phyloP scores from a whole-genome alignment of 345 rosid genomes.

The Physaria fendleri region DNA sequence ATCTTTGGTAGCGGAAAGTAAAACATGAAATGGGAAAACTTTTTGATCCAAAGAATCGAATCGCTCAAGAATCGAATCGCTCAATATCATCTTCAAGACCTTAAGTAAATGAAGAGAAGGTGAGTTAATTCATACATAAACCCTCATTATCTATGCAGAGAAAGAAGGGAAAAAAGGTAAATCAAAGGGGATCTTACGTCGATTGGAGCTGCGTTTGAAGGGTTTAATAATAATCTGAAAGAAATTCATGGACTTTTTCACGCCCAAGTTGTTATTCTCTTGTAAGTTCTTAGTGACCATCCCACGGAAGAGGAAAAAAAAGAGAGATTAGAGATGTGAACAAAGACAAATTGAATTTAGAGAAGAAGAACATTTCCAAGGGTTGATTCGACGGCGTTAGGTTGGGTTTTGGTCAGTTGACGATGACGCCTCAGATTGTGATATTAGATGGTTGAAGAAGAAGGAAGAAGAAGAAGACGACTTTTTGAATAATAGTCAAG shows the following conservation, averaged over 20 bases:
- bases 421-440: background rate
- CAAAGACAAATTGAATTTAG: too few relatives aligned
- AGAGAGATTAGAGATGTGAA: background rate
- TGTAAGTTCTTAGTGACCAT: conserved; percentile 14
- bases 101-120: conserved; percentile 5
- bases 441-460: background rate
- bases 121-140: background rate
- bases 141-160: background rate
- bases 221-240: conserved; percentile 42
- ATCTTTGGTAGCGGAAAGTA: conserved; percentile 72
- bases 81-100: conserved; percentile 56
- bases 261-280: conserved; percentile 9
- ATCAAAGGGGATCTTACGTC: conserved; percentile 38
- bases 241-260: conserved; percentile 51
- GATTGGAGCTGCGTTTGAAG: conserved; percentile 43
- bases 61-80: too few relatives aligned
- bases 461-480: conserved; percentile 23
- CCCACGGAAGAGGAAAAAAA: conserved; percentile 14
- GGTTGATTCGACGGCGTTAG: conserved; percentile 1
- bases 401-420: background rate
- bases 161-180: background rate
- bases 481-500: conserved; percentile 9
- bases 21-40: conserved; percentile 55
- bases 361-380: background rate
- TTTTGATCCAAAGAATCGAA: conserved; percentile 77